Evolutionary conservation across 179 eudicot genomes (phyloP).

Genomic region (Silene coronaria): DNA sequence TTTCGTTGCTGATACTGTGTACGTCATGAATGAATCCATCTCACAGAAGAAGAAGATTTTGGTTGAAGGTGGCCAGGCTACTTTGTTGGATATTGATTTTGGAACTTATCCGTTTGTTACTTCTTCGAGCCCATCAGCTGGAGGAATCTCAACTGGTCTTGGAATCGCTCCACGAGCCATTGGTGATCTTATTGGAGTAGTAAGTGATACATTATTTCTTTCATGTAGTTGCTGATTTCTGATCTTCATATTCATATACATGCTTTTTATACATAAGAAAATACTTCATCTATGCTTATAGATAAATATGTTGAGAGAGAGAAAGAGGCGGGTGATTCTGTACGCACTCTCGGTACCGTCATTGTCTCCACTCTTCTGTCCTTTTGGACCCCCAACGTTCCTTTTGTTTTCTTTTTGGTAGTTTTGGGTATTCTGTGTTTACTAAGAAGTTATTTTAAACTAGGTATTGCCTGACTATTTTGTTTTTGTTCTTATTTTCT

Average conservation of each 20-base stretch:
- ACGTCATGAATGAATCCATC: slow-evolving; percentile 68
- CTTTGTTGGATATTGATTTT: slow-evolving; percentile 93
- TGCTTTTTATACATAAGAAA: background rate
- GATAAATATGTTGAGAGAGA: background rate
- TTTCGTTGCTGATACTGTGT: slow-evolving; percentile 77
- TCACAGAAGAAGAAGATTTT: slow-evolving; percentile 63
- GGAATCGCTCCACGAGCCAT: slow-evolving; percentile 85
- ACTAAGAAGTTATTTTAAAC: background rate
- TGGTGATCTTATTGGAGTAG: slow-evolving; percentile 93
- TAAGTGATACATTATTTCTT: slow-evolving; percentile 32
- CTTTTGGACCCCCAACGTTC: background rate
- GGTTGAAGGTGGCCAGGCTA: slow-evolving; percentile 98
- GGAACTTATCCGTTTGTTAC: slow-evolving; percentile 99
- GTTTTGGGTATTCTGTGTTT: background rate
- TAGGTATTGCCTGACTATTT: background rate
- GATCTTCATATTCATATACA: background rate
- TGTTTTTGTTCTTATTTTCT: background rate
- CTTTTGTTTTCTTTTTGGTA: background rate
- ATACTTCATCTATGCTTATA: background rate
- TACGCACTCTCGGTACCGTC: background rate
- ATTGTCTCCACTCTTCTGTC: background rate
- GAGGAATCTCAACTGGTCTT: slow-evolving; percentile 98
- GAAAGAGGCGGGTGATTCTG: background rate
- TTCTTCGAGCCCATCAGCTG: slow-evolving; percentile 96
- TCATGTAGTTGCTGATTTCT: background rate